Percentiles rank a stretch among this genome's conserved stretches.
Conservation (phyloP, 257 asterid genomes). For the Euphrasia confusa region DNA sequence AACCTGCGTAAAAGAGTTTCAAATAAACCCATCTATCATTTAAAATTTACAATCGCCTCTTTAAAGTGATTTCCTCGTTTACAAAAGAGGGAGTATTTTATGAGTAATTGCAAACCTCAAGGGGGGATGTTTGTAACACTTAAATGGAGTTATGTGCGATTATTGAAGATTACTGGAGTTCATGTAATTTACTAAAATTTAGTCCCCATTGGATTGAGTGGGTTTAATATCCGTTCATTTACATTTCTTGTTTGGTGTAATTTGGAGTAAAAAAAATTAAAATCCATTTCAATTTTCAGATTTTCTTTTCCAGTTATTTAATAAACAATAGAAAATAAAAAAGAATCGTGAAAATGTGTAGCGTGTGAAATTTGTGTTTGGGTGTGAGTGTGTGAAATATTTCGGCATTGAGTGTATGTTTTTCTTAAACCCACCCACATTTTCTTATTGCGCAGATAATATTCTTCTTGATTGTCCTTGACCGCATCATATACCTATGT, state of each 20-base stretch:
- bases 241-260: too few species aligned
- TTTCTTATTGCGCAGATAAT: slow-evolving; percentile 62
- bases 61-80: neutral
- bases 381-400: too few species aligned
- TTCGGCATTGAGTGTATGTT: neutral
- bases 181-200: neutral
- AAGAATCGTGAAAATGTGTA: too few species aligned
- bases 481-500: slow-evolving; percentile 90
- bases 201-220: neutral
- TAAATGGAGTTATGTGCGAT: neutral
- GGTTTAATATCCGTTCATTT: too few species aligned
- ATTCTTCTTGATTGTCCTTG: slow-evolving; percentile 94
- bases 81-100: neutral
- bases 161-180: neutral
- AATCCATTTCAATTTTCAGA: too few species aligned
- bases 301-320: too few species aligned
- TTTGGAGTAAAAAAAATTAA: too few species aligned
- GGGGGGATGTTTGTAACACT: neutral
- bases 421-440: slow-evolving; percentile 24
- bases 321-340: too few species aligned
- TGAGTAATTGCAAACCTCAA: neutral
- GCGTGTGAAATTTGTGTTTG: too few species aligned
- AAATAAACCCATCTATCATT: neutral
- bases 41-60: neutral
- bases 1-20: neutral